Conservation (phyloP, 106 monocot species). For the Hemerocallis citrina region DNA sequence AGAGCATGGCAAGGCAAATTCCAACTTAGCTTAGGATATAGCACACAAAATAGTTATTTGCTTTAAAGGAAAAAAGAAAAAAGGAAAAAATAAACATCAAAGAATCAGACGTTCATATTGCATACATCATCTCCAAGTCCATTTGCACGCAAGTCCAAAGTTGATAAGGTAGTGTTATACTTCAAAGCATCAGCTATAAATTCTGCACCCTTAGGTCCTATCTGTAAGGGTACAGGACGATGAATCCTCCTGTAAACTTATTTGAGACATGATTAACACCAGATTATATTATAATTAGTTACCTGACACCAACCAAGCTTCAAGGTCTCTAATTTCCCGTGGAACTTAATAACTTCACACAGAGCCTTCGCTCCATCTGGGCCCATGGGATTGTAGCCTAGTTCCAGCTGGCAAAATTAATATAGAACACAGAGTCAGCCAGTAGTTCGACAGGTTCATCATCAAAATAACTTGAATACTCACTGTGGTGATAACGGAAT, state of each 20-base stretch:
- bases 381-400: conserved; percentile 97
- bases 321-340: conserved; percentile 86
- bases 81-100: background rate
- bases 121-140: conserved; percentile 92
- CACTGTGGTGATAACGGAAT: conserved; percentile 82
- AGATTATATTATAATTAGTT: conserved; percentile 4
- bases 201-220: conserved; percentile 84
- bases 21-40: background rate
- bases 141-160: conserved; percentile 92
- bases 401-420: conserved; percentile 65
- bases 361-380: conserved; percentile 78
- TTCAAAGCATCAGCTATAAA: conserved; percentile 89
- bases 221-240: conserved; percentile 26
- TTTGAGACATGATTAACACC: background rate
- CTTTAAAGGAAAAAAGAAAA: background rate
- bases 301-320: conserved; percentile 99
- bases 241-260: background rate
- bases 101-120: background rate
- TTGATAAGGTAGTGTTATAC: conserved; percentile 85
- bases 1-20: background rate
- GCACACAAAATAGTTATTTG: background rate
- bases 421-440: background rate
- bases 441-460: background rate
- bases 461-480: conserved; percentile 18
- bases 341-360: conserved; percentile 88